These are phyloP conservation scores for Juncus inflexus DNA, from an alignment of 176 grass and related monocot species.

Conservation along the genomic window DNA sequence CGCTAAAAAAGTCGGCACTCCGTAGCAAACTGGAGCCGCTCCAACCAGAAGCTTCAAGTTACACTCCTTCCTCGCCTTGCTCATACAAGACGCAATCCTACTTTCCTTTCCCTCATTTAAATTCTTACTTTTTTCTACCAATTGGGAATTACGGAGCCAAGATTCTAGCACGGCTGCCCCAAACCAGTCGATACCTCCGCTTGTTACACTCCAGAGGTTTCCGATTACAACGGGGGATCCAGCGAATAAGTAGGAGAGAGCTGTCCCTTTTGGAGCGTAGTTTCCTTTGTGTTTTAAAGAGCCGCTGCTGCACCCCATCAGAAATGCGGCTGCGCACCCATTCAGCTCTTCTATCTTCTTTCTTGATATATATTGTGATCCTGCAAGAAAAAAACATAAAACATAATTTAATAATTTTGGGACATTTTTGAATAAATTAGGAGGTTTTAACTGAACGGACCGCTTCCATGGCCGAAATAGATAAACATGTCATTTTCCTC, in stretches of 20 bases:
- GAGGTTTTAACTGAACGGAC: constrained; percentile 29
- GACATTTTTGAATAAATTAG: too few species aligned
- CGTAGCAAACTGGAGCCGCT: constrained; percentile 90
- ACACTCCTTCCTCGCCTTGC: constrained; percentile 66
- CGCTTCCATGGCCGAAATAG: constrained; percentile 94
- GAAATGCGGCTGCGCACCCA: constrained; percentile 67
- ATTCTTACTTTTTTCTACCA: too few species aligned
- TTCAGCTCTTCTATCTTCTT: constrained; percentile 74
- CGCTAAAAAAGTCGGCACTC: constrained; percentile 60
- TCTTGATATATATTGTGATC: constrained; percentile 62
- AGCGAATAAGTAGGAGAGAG: too few species aligned
- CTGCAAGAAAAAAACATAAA: constrained; percentile 21
- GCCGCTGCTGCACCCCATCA: constrained; percentile 95
- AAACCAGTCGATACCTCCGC: constrained; percentile 77
- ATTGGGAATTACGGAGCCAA: too few species aligned
- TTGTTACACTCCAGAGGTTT: constrained; percentile 80
- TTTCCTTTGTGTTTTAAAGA: constrained; percentile 49
- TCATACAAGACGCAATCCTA: constrained; percentile 54
- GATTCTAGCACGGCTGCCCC: constrained; percentile 71
- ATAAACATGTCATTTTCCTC: constrained; percentile 74
- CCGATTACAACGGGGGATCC: constrained; percentile 27
- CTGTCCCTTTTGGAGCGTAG: constrained; percentile 54
- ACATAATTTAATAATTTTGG: neutral
- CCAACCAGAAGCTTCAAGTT: constrained; percentile 58
- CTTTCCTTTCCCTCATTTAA: constrained; percentile 31